These are phyloP conservation scores for Oryza meridionalis DNA, from an alignment of 176 grass and related monocot species.

Conservation along the genomic window DNA sequence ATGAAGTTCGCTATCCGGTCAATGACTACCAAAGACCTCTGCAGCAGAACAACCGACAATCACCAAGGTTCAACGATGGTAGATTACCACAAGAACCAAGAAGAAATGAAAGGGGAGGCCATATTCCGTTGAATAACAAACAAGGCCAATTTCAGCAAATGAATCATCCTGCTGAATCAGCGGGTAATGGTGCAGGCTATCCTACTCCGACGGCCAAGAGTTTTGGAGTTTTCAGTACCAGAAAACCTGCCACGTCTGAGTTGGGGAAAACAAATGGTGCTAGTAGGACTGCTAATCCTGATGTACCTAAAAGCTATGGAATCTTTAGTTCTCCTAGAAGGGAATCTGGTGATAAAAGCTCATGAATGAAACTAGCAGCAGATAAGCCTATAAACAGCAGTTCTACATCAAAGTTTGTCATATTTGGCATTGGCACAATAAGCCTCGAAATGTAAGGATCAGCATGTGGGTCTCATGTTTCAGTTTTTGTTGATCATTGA, in stretches of 20 bases:
- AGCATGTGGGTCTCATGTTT: neutral
- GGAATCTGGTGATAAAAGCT: neutral
- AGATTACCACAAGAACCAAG: conserved; percentile 40
- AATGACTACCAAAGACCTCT: conserved; percentile 16
- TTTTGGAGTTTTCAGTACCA: conserved; percentile 47
- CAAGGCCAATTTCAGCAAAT: conserved; percentile 29
- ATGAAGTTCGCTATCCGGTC: neutral
- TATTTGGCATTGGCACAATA: conserved; percentile 19
- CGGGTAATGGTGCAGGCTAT: conserved; percentile 10
- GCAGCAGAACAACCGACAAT: neutral
- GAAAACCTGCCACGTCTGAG: conserved; percentile 31
- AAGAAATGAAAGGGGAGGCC: conserved; percentile 42
- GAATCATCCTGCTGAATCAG: neutral
- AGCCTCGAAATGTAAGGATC: conserved; percentile 14
- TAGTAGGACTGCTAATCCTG: neutral
- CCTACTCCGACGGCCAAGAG: conserved; percentile 28
- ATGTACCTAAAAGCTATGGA: conserved; percentile 40
- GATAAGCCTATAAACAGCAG: conserved; percentile 1
- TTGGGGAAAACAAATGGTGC: conserved; percentile 23
- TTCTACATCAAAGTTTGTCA: conserved; percentile 8
- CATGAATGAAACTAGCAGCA: neutral
- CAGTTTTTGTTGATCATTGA: neutral
- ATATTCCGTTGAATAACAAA: conserved; percentile 10
- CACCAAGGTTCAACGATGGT: conserved; percentile 42
- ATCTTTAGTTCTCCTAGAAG: conserved; percentile 35